Conservation (phyloP, 1,139 yeast genomes). For the Eremothecium cymbalariae region DNA sequence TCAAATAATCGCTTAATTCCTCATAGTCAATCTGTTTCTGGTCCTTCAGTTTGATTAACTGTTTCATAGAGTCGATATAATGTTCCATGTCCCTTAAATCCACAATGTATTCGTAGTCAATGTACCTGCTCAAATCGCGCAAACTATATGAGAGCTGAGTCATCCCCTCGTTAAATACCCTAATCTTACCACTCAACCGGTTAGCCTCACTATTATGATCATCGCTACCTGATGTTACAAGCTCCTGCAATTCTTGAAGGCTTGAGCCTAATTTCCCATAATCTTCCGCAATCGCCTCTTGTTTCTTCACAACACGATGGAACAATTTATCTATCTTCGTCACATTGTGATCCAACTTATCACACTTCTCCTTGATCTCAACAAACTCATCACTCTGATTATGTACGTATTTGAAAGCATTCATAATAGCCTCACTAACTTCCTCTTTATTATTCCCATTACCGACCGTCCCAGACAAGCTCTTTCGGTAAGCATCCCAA, state of each 20-base stretch:
- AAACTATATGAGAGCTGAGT: conserved; percentile 41
- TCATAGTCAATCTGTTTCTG: conserved; percentile 88
- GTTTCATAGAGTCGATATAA: conserved; percentile 69
- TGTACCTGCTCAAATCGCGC: conserved; percentile 46
- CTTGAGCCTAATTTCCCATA: conserved; percentile 65
- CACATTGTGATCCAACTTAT: conserved; percentile 77
- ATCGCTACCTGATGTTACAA: conserved; percentile 34
- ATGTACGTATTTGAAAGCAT: conserved; percentile 77
- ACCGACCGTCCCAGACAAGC: conserved; percentile 35
- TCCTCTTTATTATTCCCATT: conserved; percentile 29
- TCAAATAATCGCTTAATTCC: conserved; percentile 69
- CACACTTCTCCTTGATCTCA: conserved; percentile 75
- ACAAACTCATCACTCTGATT: conserved; percentile 70
- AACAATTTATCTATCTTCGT: conserved; percentile 72
- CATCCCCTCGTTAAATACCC: conserved; percentile 46
- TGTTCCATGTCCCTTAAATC: conserved; percentile 82
- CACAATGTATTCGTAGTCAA: conserved; percentile 76
- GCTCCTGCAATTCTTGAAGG: conserved; percentile 55
- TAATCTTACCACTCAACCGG: conserved; percentile 43
- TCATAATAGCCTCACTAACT: conserved; percentile 80
- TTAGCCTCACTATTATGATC: conserved; percentile 22
- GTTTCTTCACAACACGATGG: conserved; percentile 61
- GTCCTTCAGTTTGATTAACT: conserved; percentile 73
- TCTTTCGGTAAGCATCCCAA: conserved; percentile 74
- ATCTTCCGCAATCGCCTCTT: conserved; percentile 65